Conservation (phyloP, 1,284 basidiomycete genomes). For the Erythrobasidium hasegawianum region DNA sequence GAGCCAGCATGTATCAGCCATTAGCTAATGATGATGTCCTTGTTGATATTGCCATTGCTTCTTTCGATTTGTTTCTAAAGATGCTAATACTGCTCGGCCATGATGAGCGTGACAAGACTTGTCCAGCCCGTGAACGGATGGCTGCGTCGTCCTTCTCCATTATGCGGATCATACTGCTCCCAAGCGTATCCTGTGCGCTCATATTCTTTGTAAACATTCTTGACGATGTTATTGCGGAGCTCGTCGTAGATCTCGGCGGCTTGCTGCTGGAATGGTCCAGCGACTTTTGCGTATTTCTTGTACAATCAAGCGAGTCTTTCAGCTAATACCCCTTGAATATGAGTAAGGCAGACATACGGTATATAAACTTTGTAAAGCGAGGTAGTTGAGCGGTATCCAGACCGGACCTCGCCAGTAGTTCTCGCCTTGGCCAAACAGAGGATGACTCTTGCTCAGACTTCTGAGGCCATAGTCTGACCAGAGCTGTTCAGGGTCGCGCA, state of each 20-base stretch:
- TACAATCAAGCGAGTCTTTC: not conserved
- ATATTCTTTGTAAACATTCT: slow-evolving; percentile 87
- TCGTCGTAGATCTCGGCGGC: slow-evolving; percentile 74
- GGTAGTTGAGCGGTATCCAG: slow-evolving; percentile 95
- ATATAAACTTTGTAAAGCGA: slow-evolving; percentile 71
- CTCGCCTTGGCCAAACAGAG: slow-evolving; percentile 83
- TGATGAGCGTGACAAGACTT: slow-evolving; percentile 45
- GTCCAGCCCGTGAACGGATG: slow-evolving; percentile 48
- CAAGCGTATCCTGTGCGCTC: slow-evolving; percentile 86
- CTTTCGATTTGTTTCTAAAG: no score
- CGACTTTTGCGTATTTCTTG: slow-evolving; percentile 69
- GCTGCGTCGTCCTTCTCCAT: slow-evolving; percentile 78
- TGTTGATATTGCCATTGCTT: no score
- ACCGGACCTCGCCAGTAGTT: slow-evolving; percentile 96
- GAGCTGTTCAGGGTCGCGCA: slow-evolving; percentile 72
- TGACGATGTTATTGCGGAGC: slow-evolving; percentile 72
- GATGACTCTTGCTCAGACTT: slow-evolving; percentile 75
- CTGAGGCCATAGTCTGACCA: slow-evolving; percentile 88
- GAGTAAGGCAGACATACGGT: slow-evolving; percentile 54
- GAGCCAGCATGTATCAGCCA: not conserved
- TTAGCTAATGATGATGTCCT: no score
- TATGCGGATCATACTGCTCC: slow-evolving; percentile 87
- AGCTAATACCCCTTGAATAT: slow-evolving; percentile 1
- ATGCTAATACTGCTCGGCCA: slow-evolving; percentile 43
- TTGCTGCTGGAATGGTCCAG: slow-evolving; percentile 72